Base-by-base conservation (phyloP, 441 rosid genomes). In the Breynia disticha region DNA sequence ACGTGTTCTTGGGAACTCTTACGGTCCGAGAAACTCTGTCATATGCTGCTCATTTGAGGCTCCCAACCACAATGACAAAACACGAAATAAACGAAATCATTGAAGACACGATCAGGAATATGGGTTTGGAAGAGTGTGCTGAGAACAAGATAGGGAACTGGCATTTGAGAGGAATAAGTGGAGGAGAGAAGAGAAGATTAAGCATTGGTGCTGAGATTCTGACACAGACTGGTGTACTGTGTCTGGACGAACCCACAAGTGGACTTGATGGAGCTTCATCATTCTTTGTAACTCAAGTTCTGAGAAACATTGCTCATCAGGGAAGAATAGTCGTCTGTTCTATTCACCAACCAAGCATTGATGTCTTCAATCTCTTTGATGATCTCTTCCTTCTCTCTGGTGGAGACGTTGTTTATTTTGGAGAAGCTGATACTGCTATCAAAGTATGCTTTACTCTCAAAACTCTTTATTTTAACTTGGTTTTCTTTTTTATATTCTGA, bases 231-330 rank as follows among this genome's bases (percentile, higher is more conserved):
- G 68, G 57, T 16, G 45, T 81, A 21, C 55, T 86, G 67, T 86
- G 80, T 64, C 84, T 86, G 2, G 90, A 86, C 35, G 95, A 86
- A 55, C 90, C 95, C 5, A 83, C 87, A 6, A 86, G 84, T n/a
- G 95, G 95, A 38, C 80, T 86, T 22, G 95, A 86, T 66, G 83
- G 95, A 65, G 90, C 95, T 56, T 81, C 90, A 0, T 87, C 95
- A 22, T 86, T 83, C 74, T 83, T 81, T 57, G 90, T 86, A 47
- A 71, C 71, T 56, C 86, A 77, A 63, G 54, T 90, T 4, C 80
- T 86, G 16, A 68, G 95, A 48, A 81, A 75, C 57, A 75, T 81
- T 10, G 90, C 87, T 22, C 62, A 79, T 0, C 90, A 83, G 55
- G 95, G 95, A 1, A 76, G 86, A 66, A 79, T 84, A 0, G 77